Base-by-base conservation (phyloP, 2,329 filamentous ascomycete species). In the Aureobasidium pullulans region DNA sequence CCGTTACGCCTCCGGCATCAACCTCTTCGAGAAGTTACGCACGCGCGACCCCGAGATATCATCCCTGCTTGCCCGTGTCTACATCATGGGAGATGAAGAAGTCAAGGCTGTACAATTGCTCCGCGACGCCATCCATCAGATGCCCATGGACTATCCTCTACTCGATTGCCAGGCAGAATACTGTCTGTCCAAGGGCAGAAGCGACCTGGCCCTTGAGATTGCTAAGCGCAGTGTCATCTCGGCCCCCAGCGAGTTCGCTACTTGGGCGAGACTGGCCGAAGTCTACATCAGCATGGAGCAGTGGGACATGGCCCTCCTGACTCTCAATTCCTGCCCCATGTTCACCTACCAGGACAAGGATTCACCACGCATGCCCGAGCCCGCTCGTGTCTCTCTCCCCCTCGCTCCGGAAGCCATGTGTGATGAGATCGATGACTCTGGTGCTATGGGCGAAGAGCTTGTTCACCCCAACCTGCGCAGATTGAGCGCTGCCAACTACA, bases 281-380 rank as follows among this genome's bases (percentile, higher is more conserved):
- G 88, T 97, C 34, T 99, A 99, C 67, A 89, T 97, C 59, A 84
- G 87, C 52, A 84, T 96, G 75, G 94, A 99, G 71, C 90, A 96
- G 70, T 99, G 94, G 91, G 94, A 97, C 70, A 85, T 97, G 66
- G 94, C 94, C 0, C 81, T 99, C 28, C 86, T 96, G 5, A 97
- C 94, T 4, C 81, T 99, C 56, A 99, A 99, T 76, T 99, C 94
- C 16, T 99, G 94, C 73, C 94, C 94, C 8, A 99, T 99, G 94
- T 99, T 99, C 73, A 99, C 94, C 6, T 97, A 99, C 73, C 94
- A 97, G 74, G 94, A 99, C 75, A 97, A 96, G 73, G 94, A 99
- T 71, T 88, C 91, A 6, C 94, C 94, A 3, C 77, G 94, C 61
- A 93, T 97, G 88, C 94, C 94, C 1, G 91, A 96, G 69, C 92